phyloP scores from a whole-genome alignment of 768 basidiomycete species.

The Epithele typhae region DNA sequence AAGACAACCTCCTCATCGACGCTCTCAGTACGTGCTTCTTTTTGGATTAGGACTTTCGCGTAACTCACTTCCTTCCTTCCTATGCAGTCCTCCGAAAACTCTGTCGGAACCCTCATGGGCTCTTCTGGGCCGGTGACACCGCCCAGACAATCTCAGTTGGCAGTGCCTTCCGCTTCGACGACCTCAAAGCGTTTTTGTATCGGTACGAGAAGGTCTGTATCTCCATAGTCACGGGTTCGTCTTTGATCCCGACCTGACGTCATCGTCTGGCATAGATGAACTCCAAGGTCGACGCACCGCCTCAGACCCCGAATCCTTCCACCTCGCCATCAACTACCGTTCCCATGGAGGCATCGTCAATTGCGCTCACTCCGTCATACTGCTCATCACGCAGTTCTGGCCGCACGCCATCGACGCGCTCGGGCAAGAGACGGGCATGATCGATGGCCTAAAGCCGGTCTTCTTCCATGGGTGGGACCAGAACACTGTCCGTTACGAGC shows the following conservation, averaged over 20 bases:
- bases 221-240: no score
- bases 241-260: no score
- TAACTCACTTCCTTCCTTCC: no score
- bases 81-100: not conserved
- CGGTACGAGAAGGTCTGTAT: constrained; percentile 49
- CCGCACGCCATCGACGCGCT: constrained; percentile 59
- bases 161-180: constrained; percentile 66
- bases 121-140: constrained; percentile 48
- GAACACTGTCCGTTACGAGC: constrained; percentile 41
- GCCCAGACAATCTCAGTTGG: constrained; percentile 74
- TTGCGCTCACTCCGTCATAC: constrained; percentile 60
- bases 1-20: constrained; percentile 67
- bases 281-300: no score
- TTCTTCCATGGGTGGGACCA: constrained; percentile 41
- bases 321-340: constrained; percentile 60
- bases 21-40: constrained; percentile 46
- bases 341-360: constrained; percentile 72
- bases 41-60: no score
- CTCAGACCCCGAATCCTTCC: constrained; percentile 38
- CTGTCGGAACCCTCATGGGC: not conserved
- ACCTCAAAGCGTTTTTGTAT: constrained; percentile 65
- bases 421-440: constrained; percentile 48
- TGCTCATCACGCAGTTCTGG: constrained; percentile 57
- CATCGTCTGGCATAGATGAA: no score
- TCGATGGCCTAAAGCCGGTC: constrained; percentile 48